These are phyloP conservation scores for Phytophthora rubi DNA, from an alignment of 352 stramenopile genomes.

Conservation along the genomic window DNA sequence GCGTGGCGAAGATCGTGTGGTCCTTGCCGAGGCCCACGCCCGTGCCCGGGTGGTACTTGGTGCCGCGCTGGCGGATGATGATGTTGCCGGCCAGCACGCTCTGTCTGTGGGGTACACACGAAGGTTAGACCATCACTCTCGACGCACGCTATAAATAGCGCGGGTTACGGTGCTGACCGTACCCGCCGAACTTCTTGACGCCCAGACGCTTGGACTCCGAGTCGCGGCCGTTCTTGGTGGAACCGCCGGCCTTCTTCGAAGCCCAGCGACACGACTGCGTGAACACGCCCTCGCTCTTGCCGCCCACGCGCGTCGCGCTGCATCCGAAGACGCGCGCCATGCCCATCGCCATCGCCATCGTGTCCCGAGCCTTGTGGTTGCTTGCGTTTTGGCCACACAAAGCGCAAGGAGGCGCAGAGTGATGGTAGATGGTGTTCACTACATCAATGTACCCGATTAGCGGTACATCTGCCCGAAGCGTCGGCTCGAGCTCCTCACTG, in stretches of 20 bases:
- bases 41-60: constrained; percentile 94
- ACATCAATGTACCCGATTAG: too few relatives aligned
- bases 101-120: constrained; percentile 45
- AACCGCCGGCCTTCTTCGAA: constrained; percentile 97
- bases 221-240: constrained; percentile 97
- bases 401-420: constrained; percentile 1
- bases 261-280: constrained; percentile 76
- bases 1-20: constrained; percentile 93
- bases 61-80: constrained; percentile 97
- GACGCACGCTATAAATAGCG: background rate
- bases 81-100: constrained; percentile 95
- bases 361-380: constrained; percentile 9
- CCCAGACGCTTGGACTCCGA: constrained; percentile 96
- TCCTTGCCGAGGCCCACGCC: constrained; percentile 95
- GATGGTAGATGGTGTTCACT: too few relatives aligned
- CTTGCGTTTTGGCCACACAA: constrained; percentile 30
- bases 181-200: constrained; percentile 97
- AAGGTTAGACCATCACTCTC: constrained; percentile 3
- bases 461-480: too few relatives aligned
- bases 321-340: constrained; percentile 71
- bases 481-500: too few relatives aligned
- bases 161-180: constrained; percentile 8
- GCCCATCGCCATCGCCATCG: constrained; percentile 79
- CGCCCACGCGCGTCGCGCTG: constrained; percentile 32
- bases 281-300: constrained; percentile 54